These are phyloP conservation scores for Ramichloridium luteum DNA, from an alignment of 2,329 filamentous ascomycete species.

Conservation along the genomic window DNA sequence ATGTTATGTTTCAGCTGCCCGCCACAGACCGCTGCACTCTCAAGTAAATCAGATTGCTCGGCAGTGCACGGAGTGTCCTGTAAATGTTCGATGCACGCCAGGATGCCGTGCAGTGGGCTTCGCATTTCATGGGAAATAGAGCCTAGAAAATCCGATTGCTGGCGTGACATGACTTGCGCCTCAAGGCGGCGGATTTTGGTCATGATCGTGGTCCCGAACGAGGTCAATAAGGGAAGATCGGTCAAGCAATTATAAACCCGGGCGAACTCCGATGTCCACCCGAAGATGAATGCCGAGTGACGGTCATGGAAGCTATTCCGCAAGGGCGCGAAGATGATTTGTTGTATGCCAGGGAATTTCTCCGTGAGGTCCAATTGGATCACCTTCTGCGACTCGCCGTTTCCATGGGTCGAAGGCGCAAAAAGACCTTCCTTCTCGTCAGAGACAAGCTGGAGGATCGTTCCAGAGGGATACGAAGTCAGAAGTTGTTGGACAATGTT, in stretches of 20 bases:
- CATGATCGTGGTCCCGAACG: conserved; percentile 45
- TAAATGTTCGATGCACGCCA: conserved; percentile 28
- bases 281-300: conserved; percentile 32
- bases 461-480: too few species aligned
- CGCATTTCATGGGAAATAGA: conserved; percentile 30
- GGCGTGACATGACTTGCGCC: conserved; percentile 1
- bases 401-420: conserved; percentile 13
- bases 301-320: conserved; percentile 36
- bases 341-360: conserved; percentile 4
- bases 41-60: conserved; percentile 8
- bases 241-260: conserved; percentile 27
- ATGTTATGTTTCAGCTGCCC: conserved; percentile 31
- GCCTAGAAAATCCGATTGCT: conserved; percentile 24
- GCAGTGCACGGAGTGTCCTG: conserved; percentile 20
- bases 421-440: too few species aligned
- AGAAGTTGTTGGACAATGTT: too few species aligned
- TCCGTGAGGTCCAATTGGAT: too few species aligned
- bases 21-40: conserved; percentile 26
- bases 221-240: conserved; percentile 17
- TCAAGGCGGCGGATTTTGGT: conserved; percentile 40
- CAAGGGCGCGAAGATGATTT: conserved; percentile 34
- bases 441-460: too few species aligned
- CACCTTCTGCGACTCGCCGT: too few species aligned
- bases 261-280: conserved; percentile 31
- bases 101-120: conserved; percentile 18